Evolutionary conservation across 2,329 filamentous ascomycete species (phyloP).

Genomic region (Verticillium alfalfae): DNA sequence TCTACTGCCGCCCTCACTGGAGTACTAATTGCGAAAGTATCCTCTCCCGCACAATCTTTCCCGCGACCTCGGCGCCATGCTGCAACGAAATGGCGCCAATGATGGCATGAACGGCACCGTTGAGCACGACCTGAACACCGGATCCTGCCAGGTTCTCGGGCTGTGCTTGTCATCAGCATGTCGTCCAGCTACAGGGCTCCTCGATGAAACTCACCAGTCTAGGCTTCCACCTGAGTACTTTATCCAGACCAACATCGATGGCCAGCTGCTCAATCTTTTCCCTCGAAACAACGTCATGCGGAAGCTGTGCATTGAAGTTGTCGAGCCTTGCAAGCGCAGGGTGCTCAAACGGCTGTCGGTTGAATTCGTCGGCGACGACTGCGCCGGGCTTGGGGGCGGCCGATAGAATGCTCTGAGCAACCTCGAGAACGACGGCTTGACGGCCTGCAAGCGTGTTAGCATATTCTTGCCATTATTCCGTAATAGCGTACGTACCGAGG

Average conservation of each 20-base stretch:
- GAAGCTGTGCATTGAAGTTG: constrained; percentile 59
- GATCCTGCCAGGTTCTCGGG: constrained; percentile 65
- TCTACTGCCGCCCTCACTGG: not conserved
- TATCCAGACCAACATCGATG: constrained; percentile 61
- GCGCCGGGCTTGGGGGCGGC: constrained; percentile 31
- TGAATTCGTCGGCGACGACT: constrained; percentile 37
- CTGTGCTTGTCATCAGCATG: constrained; percentile 20
- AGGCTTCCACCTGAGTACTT: constrained; percentile 85
- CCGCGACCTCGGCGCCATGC: constrained; percentile 73
- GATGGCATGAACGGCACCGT: constrained; percentile 76
- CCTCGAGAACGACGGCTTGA: constrained; percentile 19
- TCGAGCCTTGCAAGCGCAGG: constrained; percentile 66
- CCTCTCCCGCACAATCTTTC: constrained; percentile 67
- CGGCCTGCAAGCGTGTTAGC: constrained; percentile 12
- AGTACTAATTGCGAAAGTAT: constrained; percentile 49
- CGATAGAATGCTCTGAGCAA: constrained; percentile 49
- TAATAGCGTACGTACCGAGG: constrained; percentile 53
- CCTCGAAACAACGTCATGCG: constrained; percentile 57
- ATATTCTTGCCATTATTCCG: not conserved
- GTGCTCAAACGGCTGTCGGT: constrained; percentile 63
- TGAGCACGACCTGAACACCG: constrained; percentile 68
- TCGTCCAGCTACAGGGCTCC: not conserved
- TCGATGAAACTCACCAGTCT: constrained; percentile 55
- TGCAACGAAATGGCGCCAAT: constrained; percentile 87
- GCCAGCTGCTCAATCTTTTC: constrained; percentile 64